Evolutionary conservation across 306 rosid genomes (phyloP), one percentile per base, ranked within the genome.

Genomic region (Vicia sativa): DNA sequence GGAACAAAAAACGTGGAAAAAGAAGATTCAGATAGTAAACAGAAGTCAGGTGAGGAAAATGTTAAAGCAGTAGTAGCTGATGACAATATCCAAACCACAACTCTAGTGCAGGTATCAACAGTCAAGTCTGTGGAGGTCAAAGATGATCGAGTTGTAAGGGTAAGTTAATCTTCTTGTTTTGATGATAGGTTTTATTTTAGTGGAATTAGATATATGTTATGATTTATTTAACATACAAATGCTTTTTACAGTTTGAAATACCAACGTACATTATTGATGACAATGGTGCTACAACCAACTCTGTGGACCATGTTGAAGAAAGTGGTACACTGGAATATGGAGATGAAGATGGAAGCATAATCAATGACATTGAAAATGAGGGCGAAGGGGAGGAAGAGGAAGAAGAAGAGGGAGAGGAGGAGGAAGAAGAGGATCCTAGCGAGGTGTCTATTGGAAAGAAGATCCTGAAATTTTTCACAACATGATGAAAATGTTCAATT

Each of bases 391-490:
- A 70, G 1, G 79, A 79, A 1, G 83, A 74, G 3, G 83, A 74
- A 2, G 91, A 82, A 0, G 82, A 70, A 2, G 85, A 81, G 0
- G 91, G 80, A 0, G 82, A 70, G 3, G 85, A 81, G 0, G 84
- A 81, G 4, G 82, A 38, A 3, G 84, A 70, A 10, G 91, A 79
- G 5, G 80, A 80, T 70, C 85, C 87, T 4, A 84, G 85, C 38
- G 82, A 78, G 73, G 59, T 23, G n/a, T 89, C 97, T 45, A 81
- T 86, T 1, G 83, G 89, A 37, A 86, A 83, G 84, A 89, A 83
- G 82, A 74, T 92, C 25, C 80, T 91, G 62, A 87, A 77, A 25
- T 92, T 92, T 79, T 81, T 89, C 15, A 85, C 95, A 41, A 77
- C 97, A n/a, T 91, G 83, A 84, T 61, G 74, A 58, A 68, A 54